Conservation (phyloP, 768 basidiomycete species). For the Panellus pusillus region DNA sequence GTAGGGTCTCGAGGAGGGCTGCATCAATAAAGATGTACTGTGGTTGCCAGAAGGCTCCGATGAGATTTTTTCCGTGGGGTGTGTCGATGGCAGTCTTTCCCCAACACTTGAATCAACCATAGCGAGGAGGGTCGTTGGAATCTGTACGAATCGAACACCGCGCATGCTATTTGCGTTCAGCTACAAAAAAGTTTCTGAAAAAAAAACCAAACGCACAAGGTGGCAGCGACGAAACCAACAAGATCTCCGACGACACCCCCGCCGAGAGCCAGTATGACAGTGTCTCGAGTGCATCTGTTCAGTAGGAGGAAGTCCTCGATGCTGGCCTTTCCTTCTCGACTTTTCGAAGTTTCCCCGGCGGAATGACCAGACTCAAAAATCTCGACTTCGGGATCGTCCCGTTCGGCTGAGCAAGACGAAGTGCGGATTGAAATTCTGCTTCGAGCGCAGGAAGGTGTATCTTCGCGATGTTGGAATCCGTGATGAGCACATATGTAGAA, state of each 20-base stretch:
- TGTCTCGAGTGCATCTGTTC: constrained; percentile 89
- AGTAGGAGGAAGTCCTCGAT: constrained; percentile 92
- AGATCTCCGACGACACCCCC: constrained; percentile 98
- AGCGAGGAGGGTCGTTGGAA: constrained; percentile 93
- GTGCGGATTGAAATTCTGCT: constrained; percentile 56
- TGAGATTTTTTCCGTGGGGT: constrained; percentile 96
- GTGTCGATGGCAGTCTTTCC: constrained; percentile 99
- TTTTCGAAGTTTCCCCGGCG: constrained; percentile 92
- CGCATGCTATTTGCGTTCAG: constrained; percentile 74
- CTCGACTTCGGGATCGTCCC: constrained; percentile 43
- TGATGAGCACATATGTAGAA: constrained; percentile 88
- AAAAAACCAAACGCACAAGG: constrained; percentile 66
- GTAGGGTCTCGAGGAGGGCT: constrained; percentile 92
- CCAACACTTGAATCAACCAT: constrained; percentile 99
- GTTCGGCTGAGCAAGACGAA: constrained; percentile 27
- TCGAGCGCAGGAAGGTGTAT: constrained; percentile 74
- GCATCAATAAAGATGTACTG: constrained; percentile 97
- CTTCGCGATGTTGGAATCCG: constrained; percentile 86
- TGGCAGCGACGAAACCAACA: constrained; percentile 94
- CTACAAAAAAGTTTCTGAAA: constrained; percentile 4
- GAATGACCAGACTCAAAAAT: constrained; percentile 75
- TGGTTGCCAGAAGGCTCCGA: constrained; percentile 98
- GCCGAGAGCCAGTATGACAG: constrained; percentile 89
- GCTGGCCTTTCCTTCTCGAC: constrained; percentile 84
- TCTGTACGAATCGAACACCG: constrained; percentile 91